phyloP scores from a whole-genome alignment of 2,329 filamentous ascomycete genomes.

The Lasiodiplodia hormozganensis region DNA sequence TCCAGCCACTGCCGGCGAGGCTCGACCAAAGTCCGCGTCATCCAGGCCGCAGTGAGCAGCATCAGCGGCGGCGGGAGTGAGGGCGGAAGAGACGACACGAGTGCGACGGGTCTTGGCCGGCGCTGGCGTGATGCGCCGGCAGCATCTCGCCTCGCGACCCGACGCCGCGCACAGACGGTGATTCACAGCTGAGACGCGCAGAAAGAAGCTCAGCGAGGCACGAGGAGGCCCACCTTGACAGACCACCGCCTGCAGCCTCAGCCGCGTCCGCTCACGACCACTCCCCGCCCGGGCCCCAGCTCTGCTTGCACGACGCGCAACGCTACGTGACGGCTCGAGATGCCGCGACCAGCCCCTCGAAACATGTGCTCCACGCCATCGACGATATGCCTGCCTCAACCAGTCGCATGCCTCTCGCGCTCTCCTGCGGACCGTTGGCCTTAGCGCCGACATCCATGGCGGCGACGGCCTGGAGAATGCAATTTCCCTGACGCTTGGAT shows the following conservation, averaged over 20 bases:
- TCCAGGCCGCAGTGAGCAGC: constrained; percentile 2
- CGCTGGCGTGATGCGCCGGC: constrained; percentile 13
- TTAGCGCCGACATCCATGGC: constrained; percentile 21
- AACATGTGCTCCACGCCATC: not conserved
- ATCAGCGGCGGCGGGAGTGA: constrained; percentile 3
- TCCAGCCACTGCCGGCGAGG: constrained; percentile 20
- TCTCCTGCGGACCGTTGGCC: constrained; percentile 24
- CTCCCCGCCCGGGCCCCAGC: not conserved
- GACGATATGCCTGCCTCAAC: constrained; percentile 1
- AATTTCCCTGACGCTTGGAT: constrained; percentile 28
- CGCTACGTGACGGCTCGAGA: constrained; percentile 12
- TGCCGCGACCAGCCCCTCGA: not conserved
- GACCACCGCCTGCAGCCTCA: constrained; percentile 11
- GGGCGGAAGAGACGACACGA: constrained; percentile 1
- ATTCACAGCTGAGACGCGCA: constrained; percentile 13
- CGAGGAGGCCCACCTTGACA: constrained; percentile 16
- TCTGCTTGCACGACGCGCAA: constrained; percentile 1
- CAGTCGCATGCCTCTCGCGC: constrained; percentile 16
- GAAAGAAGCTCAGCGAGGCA: not conserved
- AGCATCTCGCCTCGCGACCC: constrained; percentile 3
- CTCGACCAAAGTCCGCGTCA: constrained; percentile 10
- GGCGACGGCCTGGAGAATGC: constrained; percentile 19
- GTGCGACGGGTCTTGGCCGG: constrained; percentile 6
- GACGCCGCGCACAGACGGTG: constrained; percentile 17
- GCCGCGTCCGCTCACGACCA: not conserved